Base-by-base conservation (phyloP, 495 filamentous ascomycete genomes). In the Stereocaulon alpinum region DNA sequence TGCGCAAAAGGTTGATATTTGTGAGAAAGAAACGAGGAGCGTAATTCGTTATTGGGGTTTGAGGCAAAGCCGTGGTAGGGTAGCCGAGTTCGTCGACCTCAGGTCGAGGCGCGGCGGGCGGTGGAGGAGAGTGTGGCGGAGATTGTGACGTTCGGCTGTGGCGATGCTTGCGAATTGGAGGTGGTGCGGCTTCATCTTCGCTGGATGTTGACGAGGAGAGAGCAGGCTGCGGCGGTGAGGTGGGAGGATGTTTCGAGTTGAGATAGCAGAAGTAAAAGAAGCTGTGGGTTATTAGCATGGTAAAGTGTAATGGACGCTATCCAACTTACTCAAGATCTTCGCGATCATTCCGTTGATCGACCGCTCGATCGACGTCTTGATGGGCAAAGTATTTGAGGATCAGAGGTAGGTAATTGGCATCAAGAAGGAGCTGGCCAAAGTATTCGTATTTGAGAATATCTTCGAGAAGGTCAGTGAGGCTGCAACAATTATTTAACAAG, bases 381-480 rank as follows among this genome's bases (percentile, higher is more conserved):
- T 92, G 83, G 44, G 89, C 90, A 61, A 95, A 91, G 49, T 95
- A 80, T 76, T 96, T 97, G 17, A 98, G 76, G 17, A 95, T 85
- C 29, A 98, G 73, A 0, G 93, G 93, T 17, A 98, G 74, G 67
- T 95, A 97, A 70, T 94, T 96, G 20, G 88, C 88, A 70, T 98
- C 93, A 20, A 97, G 77, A 10, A 98, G 75, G 0, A 98, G 80
- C 70, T 97, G 94, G 0, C 90, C 89, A 65, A 98, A 74, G 67
- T 96, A 97, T 71, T 98, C 93, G 62, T 91, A 96, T 69, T 95
- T 95, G 61, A 98, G 74, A 44, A 98, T 81, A 67, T 98, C 92
- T 95, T 60, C 18, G 6, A 15, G 48, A 32, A 62, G 71, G 24
- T 79, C 58, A 76, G 72, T 20, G 43, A 56, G 22, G 15, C 7